Evolutionary conservation across 441 rosid species (phyloP), one percentile per base, ranked within the genome.

Genomic region (Pelargonium australe): DNA sequence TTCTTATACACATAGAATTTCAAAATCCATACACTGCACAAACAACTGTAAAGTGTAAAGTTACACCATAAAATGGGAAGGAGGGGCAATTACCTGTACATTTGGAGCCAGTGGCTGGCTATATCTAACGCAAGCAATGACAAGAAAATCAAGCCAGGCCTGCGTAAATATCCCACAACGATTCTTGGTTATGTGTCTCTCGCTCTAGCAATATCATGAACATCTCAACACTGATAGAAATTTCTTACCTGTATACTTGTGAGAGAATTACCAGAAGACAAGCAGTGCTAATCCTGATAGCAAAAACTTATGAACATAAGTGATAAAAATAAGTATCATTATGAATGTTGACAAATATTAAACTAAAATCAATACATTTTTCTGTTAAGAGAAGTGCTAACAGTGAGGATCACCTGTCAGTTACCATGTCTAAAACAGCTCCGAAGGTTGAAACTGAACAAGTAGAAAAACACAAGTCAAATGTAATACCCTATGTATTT

Each of bases 371-470:
- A 25, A 12, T 49, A 7, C 34, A 61, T 16, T 3, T 20, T 61
- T 61, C 1, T 20, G 34, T 20, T 61, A 25, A 58, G 58, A 72
- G 69, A 58, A 16, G 5, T 51, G 12, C 40, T 5, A 57, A 53
- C 58, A 53, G 19, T n/a, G 58, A 28, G 53, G 58, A 43, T 80
- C 73, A 95, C 99, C 99, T 90, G 81, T 95, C 99, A 3, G 97
- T 91, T 65, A 95, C 88, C 97, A 95, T 95, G 83, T 95, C 99
- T 76, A 95, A 82, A 76, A 95, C 94, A 72, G 97, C 99, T 82
- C 97, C 99, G 79, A 95, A 90, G 44, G 99, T 95, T 47, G 99
- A 95, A 73, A 91, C 97, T 95, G 85, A 64, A 77, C 25, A 37
- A 40, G 70, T 73, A 60, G 65, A 64, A 75, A 70, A 14, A 41